Percentiles rank a stretch among this genome's conserved stretches.
Conservation (phyloP, 805 yeast genomes). For the Kazachstania viticola region DNA sequence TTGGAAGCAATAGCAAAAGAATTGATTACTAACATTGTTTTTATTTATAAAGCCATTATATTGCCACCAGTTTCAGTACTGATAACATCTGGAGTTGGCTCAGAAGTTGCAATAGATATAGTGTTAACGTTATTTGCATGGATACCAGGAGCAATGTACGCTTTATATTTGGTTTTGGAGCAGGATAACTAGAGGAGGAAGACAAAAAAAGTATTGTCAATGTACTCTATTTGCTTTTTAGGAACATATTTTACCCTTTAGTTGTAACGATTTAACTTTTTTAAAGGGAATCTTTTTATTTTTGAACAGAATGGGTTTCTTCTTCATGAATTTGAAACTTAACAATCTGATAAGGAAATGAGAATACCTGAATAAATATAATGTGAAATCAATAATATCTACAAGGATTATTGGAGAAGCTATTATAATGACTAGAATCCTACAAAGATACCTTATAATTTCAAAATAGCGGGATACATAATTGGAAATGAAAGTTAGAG, state of each 20-base stretch:
- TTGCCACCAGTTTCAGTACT: conserved; percentile 71
- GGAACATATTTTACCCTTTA: background rate
- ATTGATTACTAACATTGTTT: too few relatives aligned
- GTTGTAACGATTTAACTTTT: too few relatives aligned
- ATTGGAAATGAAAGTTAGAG: too few relatives aligned
- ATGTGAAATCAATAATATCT: background rate
- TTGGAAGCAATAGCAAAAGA: too few relatives aligned
- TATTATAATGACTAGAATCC: background rate
- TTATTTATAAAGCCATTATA: conserved; percentile 40
- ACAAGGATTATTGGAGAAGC: background rate
- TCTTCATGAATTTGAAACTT: background rate
- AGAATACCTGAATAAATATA: background rate
- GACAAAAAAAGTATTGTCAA: background rate
- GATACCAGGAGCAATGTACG: conserved; percentile 72
- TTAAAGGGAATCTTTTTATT: background rate
- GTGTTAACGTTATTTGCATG: conserved; percentile 35
- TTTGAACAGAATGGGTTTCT: background rate
- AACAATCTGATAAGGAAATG: background rate
- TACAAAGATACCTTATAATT: background rate
- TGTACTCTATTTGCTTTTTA: background rate
- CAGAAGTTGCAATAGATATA: conserved; percentile 50
- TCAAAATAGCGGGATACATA: too few relatives aligned
- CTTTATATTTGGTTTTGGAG: conserved; percentile 42
- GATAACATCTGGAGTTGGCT: conserved; percentile 51
- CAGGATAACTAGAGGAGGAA: background rate